These are phyloP conservation scores for Claviceps monticola DNA, from an alignment of 2,329 filamentous ascomycete genomes.

Conservation along the genomic window DNA sequence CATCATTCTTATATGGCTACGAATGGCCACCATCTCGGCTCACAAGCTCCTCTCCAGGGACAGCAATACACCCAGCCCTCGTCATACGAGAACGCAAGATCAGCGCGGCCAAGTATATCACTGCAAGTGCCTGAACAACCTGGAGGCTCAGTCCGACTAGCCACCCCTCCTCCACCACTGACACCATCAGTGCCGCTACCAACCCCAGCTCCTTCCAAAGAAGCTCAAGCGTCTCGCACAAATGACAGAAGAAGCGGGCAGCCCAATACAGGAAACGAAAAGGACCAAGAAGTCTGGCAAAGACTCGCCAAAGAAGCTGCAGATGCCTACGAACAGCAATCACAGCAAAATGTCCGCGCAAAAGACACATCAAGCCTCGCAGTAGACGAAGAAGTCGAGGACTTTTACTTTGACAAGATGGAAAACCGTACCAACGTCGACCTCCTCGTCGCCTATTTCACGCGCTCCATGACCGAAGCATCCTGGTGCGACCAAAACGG, in stretches of 20 bases:
- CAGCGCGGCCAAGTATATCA: slow-evolving; percentile 24
- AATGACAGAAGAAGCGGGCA: neutral
- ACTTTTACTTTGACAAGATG: slow-evolving; percentile 21
- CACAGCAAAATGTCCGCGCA: neutral
- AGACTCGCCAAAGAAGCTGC: slow-evolving; percentile 11
- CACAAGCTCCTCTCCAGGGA: neutral
- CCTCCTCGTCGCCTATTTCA: slow-evolving; percentile 40
- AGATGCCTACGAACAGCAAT: slow-evolving; percentile 8
- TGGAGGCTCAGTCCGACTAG: slow-evolving; percentile 46
- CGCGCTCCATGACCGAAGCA: slow-evolving; percentile 33
- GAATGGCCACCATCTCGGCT: neutral
- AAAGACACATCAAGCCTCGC: slow-evolving; percentile 1
- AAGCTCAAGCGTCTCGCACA: slow-evolving; percentile 12
- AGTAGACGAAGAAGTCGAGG: slow-evolving; percentile 9
- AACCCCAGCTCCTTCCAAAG: slow-evolving; percentile 28
- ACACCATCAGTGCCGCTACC: slow-evolving; percentile 21
- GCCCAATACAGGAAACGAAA: neutral
- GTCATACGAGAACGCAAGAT: slow-evolving; percentile 11
- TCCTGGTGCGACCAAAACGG: slow-evolving; percentile 38
- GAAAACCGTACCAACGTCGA: slow-evolving; percentile 42
- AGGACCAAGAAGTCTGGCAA: slow-evolving; percentile 8
- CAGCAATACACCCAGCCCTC: neutral
- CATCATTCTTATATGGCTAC: neutral
- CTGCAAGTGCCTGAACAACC: slow-evolving; percentile 35
- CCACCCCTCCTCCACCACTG: slow-evolving; percentile 37